Evolutionary conservation across 2,329 filamentous ascomycete genomes (phyloP).

Genomic region (Fusarium acutatum): DNA sequence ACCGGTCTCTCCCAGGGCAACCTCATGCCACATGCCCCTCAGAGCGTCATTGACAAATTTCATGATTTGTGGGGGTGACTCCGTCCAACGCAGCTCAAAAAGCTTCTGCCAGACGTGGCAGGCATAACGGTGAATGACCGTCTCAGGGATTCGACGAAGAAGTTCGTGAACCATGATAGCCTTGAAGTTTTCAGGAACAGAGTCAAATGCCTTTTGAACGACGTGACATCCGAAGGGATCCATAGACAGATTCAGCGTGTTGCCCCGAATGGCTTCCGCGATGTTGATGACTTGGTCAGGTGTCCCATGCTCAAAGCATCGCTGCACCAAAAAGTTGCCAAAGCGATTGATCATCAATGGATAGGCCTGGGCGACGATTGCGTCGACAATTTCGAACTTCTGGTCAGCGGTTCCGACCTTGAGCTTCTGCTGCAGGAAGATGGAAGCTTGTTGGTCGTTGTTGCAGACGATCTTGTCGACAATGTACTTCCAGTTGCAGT

Average conservation of each 20-base stretch:
- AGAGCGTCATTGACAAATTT: slow-evolving; percentile 96
- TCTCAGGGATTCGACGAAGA: slow-evolving; percentile 93
- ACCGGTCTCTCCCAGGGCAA: slow-evolving; percentile 94
- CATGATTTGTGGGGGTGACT: slow-evolving; percentile 97
- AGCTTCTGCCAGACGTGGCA: slow-evolving; percentile 99
- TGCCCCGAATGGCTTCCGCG: slow-evolving; percentile 91
- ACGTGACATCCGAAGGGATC: slow-evolving; percentile 99
- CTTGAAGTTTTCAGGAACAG: slow-evolving; percentile 97
- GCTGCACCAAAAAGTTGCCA: slow-evolving; percentile 97
- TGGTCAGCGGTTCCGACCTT: slow-evolving; percentile 95
- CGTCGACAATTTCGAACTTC: slow-evolving; percentile 96
- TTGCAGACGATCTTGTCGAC: slow-evolving; percentile 99
- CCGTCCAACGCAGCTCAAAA: slow-evolving; percentile 95
- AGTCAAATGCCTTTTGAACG: slow-evolving; percentile 98
- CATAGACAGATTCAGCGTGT: slow-evolving; percentile 95
- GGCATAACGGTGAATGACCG: slow-evolving; percentile 97
- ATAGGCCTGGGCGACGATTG: slow-evolving; percentile 94
- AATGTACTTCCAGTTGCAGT: slow-evolving; percentile 99
- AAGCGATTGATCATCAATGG: slow-evolving; percentile 98
- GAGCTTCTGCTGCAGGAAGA: slow-evolving; percentile 98
- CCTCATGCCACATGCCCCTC: slow-evolving; percentile 97
- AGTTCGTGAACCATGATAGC: slow-evolving; percentile 99
- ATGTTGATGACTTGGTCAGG: slow-evolving; percentile 95
- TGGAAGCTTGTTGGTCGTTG: slow-evolving; percentile 98
- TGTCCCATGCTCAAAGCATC: slow-evolving; percentile 98